A percentile compares a stretch with the other conserved stretches of the same genome.
These are phyloP conservation scores for Austroboletus novae-zelandiae DNA, from an alignment of 1,284 basidiomycete species.

Conservation along the genomic window DNA sequence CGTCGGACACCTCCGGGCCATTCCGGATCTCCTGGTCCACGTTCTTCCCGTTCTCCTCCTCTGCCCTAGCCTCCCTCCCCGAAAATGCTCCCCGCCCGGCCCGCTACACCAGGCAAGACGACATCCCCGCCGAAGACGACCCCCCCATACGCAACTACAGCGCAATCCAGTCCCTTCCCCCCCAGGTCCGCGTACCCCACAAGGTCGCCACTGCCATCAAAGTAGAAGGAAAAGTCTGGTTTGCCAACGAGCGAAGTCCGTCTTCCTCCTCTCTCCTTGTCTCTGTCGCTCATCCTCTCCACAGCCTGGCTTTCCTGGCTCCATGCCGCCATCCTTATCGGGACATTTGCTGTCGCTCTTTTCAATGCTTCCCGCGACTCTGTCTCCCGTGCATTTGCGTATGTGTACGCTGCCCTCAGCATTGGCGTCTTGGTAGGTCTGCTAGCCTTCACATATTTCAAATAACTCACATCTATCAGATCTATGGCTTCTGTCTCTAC, in stretches of 20 bases:
- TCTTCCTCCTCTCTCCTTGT: slow-evolving; percentile 4
- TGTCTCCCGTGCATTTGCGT: slow-evolving; percentile 78
- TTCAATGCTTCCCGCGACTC: slow-evolving; percentile 83
- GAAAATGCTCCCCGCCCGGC: slow-evolving; percentile 49
- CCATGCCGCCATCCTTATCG: slow-evolving; percentile 82
- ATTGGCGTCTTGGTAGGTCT: slow-evolving; percentile 57
- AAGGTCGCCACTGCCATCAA: slow-evolving; percentile 88
- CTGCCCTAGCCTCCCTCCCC: slow-evolving; percentile 67
- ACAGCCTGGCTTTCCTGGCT: slow-evolving; percentile 91
- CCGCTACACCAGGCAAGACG: slow-evolving; percentile 66
- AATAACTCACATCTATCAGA: slow-evolving; percentile 36
- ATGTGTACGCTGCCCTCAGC: slow-evolving; percentile 81
- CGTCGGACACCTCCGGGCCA: slow-evolving; percentile 12
- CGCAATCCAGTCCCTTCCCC: slow-evolving; percentile 59
- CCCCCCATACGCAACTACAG: slow-evolving; percentile 64
- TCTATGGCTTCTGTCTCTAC: slow-evolving; percentile 88
- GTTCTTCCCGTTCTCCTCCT: slow-evolving; percentile 68
- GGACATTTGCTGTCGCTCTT: slow-evolving; percentile 83
- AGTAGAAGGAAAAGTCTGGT: slow-evolving; percentile 98
- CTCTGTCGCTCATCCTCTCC: slow-evolving; percentile 3
- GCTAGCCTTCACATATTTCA: slow-evolving; percentile 7
- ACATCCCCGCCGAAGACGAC: slow-evolving; percentile 54
- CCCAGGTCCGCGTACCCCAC: slow-evolving; percentile 72
- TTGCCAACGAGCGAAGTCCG: slow-evolving; percentile 94
- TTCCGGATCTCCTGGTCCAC: slow-evolving; percentile 53